These are phyloP conservation scores for Solanum appendiculatum DNA, from an alignment of 257 asterid species.

Conservation along the genomic window DNA sequence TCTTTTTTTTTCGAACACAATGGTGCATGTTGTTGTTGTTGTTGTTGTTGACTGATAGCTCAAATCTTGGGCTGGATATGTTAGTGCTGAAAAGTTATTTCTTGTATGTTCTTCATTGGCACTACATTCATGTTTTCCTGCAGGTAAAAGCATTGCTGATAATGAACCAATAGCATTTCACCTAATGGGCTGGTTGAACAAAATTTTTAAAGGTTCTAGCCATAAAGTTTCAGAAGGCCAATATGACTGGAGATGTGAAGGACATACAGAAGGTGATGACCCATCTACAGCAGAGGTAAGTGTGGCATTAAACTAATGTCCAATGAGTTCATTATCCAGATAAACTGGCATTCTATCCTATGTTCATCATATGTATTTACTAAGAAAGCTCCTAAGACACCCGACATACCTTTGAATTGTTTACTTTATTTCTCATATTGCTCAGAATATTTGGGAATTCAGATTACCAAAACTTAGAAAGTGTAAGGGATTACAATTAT, in stretches of 20 bases:
- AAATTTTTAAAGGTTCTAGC: constrained; percentile 55
- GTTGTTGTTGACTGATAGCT: neutral
- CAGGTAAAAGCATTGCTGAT: constrained; percentile 28
- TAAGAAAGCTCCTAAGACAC: neutral
- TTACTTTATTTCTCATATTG: neutral
- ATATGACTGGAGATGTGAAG: constrained; percentile 46
- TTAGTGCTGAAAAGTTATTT: neutral
- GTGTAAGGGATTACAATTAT: neutral
- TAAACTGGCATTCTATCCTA: neutral
- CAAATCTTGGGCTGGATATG: neutral
- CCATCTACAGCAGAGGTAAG: constrained; percentile 65
- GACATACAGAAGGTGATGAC: constrained; percentile 31
- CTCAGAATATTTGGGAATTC: neutral
- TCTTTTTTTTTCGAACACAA: neutral
- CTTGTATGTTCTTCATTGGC: neutral
- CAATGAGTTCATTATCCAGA: neutral
- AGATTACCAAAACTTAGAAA: neutral
- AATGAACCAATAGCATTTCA: constrained; percentile 20
- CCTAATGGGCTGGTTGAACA: constrained; percentile 80
- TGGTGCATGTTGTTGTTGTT: neutral
- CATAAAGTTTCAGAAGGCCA: constrained; percentile 58
- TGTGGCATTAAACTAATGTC: neutral
- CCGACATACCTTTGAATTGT: neutral
- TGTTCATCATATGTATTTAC: too few relatives aligned
- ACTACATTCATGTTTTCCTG: neutral